Percentiles rank a stretch among this genome's conserved stretches.
phyloP scores from a whole-genome alignment of 305 asterid species.

The Solanum hybrid region DNA sequence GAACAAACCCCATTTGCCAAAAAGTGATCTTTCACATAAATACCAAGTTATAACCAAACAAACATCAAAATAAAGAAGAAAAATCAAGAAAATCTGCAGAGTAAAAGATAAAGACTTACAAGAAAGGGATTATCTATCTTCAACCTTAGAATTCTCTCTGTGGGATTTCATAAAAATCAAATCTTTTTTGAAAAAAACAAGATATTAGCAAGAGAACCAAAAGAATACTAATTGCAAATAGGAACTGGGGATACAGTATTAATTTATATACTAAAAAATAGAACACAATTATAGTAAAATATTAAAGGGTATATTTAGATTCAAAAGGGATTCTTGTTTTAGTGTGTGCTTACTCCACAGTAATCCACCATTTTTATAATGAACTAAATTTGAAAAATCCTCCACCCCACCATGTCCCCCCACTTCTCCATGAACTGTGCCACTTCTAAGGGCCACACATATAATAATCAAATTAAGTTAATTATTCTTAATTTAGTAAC shows the following conservation, averaged over 20 bases:
- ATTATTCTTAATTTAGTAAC: background rate
- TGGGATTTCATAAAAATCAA: background rate
- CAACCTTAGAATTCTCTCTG: slow-evolving; percentile 38
- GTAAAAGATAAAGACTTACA: slow-evolving; percentile 39
- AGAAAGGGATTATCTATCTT: slow-evolving; percentile 71
- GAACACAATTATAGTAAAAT: background rate
- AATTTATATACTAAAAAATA: background rate
- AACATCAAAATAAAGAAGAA: slow-evolving; percentile 6
- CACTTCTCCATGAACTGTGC: background rate
- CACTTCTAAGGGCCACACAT: background rate
- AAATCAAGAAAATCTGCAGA: slow-evolving; percentile 21
- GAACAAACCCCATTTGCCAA: slow-evolving; percentile 35
- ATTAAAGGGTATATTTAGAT: background rate
- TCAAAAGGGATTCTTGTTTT: background rate
- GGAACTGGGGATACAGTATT: background rate
- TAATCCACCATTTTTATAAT: background rate
- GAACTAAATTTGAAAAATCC: background rate
- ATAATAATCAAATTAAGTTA: background rate
- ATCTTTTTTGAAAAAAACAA: background rate
- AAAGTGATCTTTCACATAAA: slow-evolving; percentile 19
- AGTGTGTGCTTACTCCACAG: background rate
- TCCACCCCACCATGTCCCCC: background rate
- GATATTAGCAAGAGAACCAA: slow-evolving; percentile 8
- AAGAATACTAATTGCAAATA: background rate
- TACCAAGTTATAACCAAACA: background rate